Percentiles rank a stretch among this genome's conserved stretches.
phyloP scores from a whole-genome alignment of 2,329 filamentous ascomycete genomes.

The Paraphoma chrysanthemicola region DNA sequence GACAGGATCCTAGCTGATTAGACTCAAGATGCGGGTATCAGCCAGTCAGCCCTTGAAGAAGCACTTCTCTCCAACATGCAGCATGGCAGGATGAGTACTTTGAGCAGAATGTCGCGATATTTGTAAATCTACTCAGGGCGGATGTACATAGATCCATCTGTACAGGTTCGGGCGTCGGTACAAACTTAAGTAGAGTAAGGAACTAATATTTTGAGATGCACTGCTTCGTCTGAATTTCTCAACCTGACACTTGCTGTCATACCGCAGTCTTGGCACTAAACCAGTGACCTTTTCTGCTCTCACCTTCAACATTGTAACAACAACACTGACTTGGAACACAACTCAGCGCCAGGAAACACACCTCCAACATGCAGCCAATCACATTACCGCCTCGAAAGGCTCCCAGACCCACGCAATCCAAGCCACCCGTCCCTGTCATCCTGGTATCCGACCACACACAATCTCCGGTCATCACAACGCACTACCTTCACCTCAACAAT shows the following conservation, averaged over 20 bases:
- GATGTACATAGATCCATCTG: too few species aligned
- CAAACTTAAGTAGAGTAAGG: not conserved
- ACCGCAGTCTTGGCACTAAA: not conserved
- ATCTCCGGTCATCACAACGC: slow-evolving; percentile 9
- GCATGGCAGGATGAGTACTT: slow-evolving; percentile 70
- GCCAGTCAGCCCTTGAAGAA: slow-evolving; percentile 81
- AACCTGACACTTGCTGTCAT: not conserved
- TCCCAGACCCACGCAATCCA: not conserved
- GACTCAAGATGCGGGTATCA: slow-evolving; percentile 74
- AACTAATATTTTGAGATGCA: not conserved
- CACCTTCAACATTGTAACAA: not conserved
- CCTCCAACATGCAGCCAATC: not conserved
- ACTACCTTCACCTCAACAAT: slow-evolving; percentile 21
- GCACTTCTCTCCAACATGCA: slow-evolving; percentile 76
- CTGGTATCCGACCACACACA: slow-evolving; percentile 16
- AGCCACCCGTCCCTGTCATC: slow-evolving; percentile 10
- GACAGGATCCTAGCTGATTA: not conserved
- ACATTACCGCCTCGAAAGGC: not conserved
- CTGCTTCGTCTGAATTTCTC: not conserved
- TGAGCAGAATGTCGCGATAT: slow-evolving; percentile 68
- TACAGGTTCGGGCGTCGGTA: not conserved
- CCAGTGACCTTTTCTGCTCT: not conserved
- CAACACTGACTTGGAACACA: not conserved
- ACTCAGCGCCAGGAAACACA: not conserved
- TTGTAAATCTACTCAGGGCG: not conserved